A percentile compares a stretch with the other conserved stretches of the same genome.
phyloP scores from a whole-genome alignment of 345 rosid genomes.

The Citrus maxima region DNA sequence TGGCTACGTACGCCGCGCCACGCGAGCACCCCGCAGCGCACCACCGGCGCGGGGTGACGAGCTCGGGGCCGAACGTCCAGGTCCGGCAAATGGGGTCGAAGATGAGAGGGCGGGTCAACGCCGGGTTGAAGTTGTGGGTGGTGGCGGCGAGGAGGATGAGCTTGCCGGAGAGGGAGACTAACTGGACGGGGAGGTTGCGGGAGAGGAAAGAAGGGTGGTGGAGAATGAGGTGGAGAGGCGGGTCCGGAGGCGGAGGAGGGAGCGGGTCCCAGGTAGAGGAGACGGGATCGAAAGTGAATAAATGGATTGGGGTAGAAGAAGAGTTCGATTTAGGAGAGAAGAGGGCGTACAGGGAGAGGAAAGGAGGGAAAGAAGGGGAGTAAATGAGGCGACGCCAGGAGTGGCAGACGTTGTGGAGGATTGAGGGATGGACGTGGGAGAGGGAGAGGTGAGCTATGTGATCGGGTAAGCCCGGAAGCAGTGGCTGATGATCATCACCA shows the following conservation, averaged over 20 bases:
- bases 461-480: conserved; percentile 52
- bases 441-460: conserved; percentile 45
- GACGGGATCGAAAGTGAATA: conserved; percentile 42
- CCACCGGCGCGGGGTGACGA: conserved; percentile 49
- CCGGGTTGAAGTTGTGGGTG: conserved; percentile 33
- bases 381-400: conserved; percentile 58
- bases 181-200: conserved; percentile 41
- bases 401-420: conserved; percentile 44
- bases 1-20: conserved; percentile 29
- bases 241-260: conserved; percentile 38
- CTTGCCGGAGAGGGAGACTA: conserved; percentile 34
- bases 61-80: conserved; percentile 43
- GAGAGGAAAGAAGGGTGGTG: conserved; percentile 50
- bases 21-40: conserved; percentile 38
- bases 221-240: conserved; percentile 36
- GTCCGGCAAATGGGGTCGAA: conserved; percentile 30
- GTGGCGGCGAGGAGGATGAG: conserved; percentile 48
- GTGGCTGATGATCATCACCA: conserved; percentile 10
- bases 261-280: conserved; percentile 38
- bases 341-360: conserved; percentile 41
- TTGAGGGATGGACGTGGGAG: conserved; percentile 30
- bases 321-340: conserved; percentile 26
- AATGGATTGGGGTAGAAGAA: conserved; percentile 19
- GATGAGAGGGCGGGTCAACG: conserved; percentile 39
- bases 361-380: conserved; percentile 46